These are phyloP conservation scores for Monilinia aucupariae DNA, from an alignment of 2,329 filamentous ascomycete species.

Conservation along the genomic window DNA sequence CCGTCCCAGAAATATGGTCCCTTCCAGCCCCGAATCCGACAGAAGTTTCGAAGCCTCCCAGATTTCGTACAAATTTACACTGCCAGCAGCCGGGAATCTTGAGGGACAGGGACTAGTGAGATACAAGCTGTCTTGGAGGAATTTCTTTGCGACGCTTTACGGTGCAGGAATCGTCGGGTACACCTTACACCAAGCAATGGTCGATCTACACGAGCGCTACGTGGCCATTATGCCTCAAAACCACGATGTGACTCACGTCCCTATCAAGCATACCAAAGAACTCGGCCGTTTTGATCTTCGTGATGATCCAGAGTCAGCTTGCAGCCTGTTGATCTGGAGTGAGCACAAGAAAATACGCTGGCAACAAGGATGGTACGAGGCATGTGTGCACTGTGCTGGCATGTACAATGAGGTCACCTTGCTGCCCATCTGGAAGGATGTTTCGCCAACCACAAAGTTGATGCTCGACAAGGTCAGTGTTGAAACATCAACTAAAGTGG, in stretches of 20 bases:
- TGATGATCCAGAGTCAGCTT: conserved; percentile 53
- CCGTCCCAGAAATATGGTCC: background rate
- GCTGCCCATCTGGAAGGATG: conserved; percentile 50
- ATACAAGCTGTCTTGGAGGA: conserved; percentile 61
- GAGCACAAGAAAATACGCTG: conserved; percentile 55
- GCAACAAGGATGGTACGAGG: conserved; percentile 63
- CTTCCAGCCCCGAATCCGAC: conserved; percentile 10
- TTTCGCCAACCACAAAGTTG: conserved; percentile 57
- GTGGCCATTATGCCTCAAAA: conserved; percentile 49
- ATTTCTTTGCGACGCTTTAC: conserved; percentile 62
- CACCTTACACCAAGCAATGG: conserved; percentile 57
- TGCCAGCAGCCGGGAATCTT: conserved; percentile 50
- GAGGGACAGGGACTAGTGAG: conserved; percentile 46
- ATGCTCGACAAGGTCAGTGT: conserved; percentile 57
- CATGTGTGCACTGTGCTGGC: conserved; percentile 61
- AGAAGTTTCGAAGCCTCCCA: conserved; percentile 32
- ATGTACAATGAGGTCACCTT: conserved; percentile 51
- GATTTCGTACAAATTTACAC: conserved; percentile 58
- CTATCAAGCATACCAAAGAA: conserved; percentile 53
- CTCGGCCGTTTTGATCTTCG: conserved; percentile 60
- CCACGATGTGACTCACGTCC: conserved; percentile 34
- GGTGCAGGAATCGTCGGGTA: conserved; percentile 59
- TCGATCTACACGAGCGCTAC: conserved; percentile 56
- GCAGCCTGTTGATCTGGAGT: conserved; percentile 59
- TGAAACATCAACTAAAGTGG: conserved; percentile 56